A percentile compares a stretch with the other conserved stretches of the same genome.
Conservation (phyloP, 345 rosid genomes). For the Mangifera indica region DNA sequence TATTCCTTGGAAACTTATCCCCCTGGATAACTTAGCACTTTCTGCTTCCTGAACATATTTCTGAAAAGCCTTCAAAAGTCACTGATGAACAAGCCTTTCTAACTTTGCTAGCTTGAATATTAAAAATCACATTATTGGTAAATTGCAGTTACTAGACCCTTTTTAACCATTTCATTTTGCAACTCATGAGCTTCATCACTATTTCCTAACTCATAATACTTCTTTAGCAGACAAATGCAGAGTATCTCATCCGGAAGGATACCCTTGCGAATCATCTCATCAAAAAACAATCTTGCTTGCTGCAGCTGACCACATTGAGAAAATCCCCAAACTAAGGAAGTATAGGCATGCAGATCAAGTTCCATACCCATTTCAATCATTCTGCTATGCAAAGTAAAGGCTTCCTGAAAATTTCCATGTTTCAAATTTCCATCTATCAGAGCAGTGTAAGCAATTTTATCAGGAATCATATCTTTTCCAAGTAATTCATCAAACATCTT, state of each 20-base stretch:
- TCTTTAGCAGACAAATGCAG: constrained; percentile 51
- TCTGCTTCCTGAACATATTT: neutral
- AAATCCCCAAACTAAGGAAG: constrained; percentile 63
- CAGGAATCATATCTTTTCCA: constrained; percentile 44
- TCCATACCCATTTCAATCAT: constrained; percentile 60
- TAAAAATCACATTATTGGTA: constrained; percentile 28
- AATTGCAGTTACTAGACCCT: constrained; percentile 35
- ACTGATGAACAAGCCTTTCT: neutral
- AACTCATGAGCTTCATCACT: constrained; percentile 48
- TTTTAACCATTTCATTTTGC: constrained; percentile 46
- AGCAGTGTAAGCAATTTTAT: constrained; percentile 57
- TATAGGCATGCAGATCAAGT: constrained; percentile 68
- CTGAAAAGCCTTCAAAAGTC: neutral
- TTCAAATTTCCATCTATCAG: constrained; percentile 63
- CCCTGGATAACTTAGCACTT: constrained; percentile 1
- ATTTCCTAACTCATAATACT: constrained; percentile 54
- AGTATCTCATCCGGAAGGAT: constrained; percentile 62
- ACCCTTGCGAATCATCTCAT: constrained; percentile 61
- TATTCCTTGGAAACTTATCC: constrained; percentile 17
- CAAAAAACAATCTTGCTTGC: constrained; percentile 48
- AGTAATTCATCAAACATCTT: constrained; percentile 49
- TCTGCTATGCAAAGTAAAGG: constrained; percentile 42
- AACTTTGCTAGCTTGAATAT: constrained; percentile 25
- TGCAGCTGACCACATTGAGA: constrained; percentile 51
- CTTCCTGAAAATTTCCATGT: constrained; percentile 50